A percentile compares a stretch with the other conserved stretches of the same genome.
These are phyloP conservation scores for Penicillium daleae DNA, from an alignment of 495 filamentous ascomycete genomes.

Conservation along the genomic window DNA sequence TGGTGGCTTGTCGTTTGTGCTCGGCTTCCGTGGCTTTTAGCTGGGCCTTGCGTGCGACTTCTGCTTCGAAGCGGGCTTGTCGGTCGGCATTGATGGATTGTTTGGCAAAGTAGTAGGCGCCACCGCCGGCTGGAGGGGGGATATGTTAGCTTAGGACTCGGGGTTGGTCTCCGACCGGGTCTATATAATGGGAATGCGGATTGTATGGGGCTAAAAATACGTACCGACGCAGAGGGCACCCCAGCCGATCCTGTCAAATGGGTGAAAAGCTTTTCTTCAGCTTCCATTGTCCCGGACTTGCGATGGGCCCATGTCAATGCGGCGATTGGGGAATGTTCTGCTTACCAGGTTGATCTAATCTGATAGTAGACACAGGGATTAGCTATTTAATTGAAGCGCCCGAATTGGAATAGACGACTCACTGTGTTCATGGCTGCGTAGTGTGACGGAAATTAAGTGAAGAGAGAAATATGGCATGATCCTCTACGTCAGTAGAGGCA, in stretches of 20 bases:
- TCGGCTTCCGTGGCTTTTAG: conserved; percentile 60
- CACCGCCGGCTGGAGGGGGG: conserved; percentile 70
- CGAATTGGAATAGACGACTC: conserved; percentile 9
- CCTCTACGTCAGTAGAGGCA: conserved; percentile 22
- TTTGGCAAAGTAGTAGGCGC: conserved; percentile 96
- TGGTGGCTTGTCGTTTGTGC: conserved; percentile 41
- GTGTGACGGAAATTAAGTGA: conserved; percentile 9
- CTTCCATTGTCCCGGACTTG: conserved; percentile 7
- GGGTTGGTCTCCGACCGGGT: neutral
- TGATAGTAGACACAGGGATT: conserved; percentile 21
- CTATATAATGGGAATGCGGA: neutral
- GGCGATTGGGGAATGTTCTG: conserved; percentile 7
- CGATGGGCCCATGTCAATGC: conserved; percentile 2
- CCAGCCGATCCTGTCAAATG: conserved; percentile 75
- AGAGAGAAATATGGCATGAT: conserved; percentile 18
- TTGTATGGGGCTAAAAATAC: conserved; percentile 4
- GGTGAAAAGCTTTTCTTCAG: conserved; percentile 28
- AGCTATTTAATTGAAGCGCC: neutral
- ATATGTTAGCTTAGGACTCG: neutral
- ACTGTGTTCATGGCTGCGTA: conserved; percentile 52
- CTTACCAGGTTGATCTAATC: conserved; percentile 60
- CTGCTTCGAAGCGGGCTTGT: conserved; percentile 67
- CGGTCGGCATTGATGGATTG: conserved; percentile 89
- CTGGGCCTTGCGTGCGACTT: conserved; percentile 65
- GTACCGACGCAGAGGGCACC: conserved; percentile 79